These are phyloP conservation scores for Aristolochia californica DNA, from an alignment of 164 flowering plant genomes.

Conservation along the genomic window DNA sequence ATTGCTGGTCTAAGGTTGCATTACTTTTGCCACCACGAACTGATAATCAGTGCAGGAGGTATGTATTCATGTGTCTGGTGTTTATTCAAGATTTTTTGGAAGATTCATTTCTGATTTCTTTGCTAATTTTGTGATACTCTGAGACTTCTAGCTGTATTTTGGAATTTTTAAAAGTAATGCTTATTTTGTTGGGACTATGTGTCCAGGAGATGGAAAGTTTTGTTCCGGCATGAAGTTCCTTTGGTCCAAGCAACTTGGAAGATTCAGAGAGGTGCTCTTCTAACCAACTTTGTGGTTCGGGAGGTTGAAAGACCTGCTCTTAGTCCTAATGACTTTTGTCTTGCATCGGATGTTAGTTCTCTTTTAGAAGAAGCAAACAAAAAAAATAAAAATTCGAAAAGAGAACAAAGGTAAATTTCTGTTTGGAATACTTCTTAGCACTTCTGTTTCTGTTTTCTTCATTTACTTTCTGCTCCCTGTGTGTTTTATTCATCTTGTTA, in stretches of 20 bases:
- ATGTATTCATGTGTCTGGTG: slow-evolving; percentile 4
- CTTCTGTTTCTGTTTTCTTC: slow-evolving; percentile 7
- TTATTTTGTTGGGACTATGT: neutral
- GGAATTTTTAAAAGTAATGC: neutral
- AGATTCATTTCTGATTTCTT: neutral
- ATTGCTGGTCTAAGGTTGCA: slow-evolving; percentile 87
- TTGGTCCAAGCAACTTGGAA: slow-evolving; percentile 53
- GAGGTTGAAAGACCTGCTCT: slow-evolving; percentile 69
- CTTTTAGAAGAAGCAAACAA: slow-evolving; percentile 18
- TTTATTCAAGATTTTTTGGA: neutral
- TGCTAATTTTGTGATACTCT: neutral
- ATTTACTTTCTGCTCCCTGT: no score
- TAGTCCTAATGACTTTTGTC: slow-evolving; percentile 48
- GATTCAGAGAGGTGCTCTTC: slow-evolving; percentile 45
- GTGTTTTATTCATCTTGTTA: neutral
- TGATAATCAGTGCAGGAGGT: slow-evolving; percentile 83
- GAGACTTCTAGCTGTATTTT: neutral
- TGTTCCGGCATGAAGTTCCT: slow-evolving; percentile 66
- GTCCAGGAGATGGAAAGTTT: slow-evolving; percentile 77
- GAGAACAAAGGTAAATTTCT: slow-evolving; percentile 18
- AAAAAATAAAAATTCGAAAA: slow-evolving; percentile 14
- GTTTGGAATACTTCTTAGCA: no score
- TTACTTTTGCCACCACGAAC: slow-evolving; percentile 63
- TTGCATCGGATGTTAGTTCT: slow-evolving; percentile 10
- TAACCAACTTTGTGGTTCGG: slow-evolving; percentile 82